Evolutionary conservation across 306 rosid species (phyloP).

Genomic region (Fagus sylvatica): DNA sequence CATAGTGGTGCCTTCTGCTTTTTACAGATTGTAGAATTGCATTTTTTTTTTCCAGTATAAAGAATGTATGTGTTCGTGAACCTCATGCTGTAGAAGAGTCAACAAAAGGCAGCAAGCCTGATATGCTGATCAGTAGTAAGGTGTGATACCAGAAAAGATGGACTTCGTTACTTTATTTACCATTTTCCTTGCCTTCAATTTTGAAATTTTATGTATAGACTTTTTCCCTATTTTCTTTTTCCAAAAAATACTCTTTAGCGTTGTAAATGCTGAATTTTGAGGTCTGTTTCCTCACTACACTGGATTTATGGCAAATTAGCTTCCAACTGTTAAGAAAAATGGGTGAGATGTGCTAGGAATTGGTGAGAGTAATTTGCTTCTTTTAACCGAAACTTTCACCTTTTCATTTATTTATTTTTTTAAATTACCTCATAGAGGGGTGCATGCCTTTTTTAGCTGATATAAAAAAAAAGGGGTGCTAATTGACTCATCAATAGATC

Average conservation of each 20-base stretch:
- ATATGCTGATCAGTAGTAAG: conserved; percentile 60
- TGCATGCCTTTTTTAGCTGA: neutral
- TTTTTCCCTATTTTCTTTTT: neutral
- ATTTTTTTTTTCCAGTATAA: conserved; percentile 59
- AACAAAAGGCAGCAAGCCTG: conserved; percentile 55
- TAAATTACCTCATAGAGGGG: neutral
- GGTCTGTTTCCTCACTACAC: neutral
- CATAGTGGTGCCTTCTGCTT: neutral
- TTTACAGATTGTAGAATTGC: conserved; percentile 12
- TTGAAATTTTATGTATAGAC: neutral
- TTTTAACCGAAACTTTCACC: neutral
- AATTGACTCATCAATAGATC: neutral
- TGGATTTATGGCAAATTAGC: neutral
- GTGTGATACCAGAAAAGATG: conserved; percentile 35
- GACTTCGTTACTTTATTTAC: neutral
- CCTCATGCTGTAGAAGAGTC: conserved; percentile 55
- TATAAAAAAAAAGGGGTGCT: neutral
- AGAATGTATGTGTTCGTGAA: conserved; percentile 53
- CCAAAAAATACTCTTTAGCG: neutral
- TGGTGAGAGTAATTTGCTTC: neutral
- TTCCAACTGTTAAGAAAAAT: neutral
- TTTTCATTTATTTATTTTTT: neutral
- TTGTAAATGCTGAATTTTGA: neutral
- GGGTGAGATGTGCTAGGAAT: neutral
- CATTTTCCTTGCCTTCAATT: neutral